phyloP scores from a whole-genome alignment of 179 eudicot genomes.

The Amaranthus tricolor region DNA sequence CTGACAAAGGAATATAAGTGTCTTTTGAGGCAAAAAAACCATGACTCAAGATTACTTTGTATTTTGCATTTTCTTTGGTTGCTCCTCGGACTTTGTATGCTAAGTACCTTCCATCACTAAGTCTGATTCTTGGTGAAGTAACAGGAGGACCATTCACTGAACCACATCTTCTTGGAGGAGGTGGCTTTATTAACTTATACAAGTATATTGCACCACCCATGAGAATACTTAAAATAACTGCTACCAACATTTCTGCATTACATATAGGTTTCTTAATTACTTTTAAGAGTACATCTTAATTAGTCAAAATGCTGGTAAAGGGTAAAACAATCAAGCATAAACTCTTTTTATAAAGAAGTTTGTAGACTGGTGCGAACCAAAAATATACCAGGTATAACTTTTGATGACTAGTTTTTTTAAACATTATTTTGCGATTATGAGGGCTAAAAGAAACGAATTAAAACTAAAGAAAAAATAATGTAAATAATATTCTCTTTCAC shows the following conservation, averaged over 20 bases:
- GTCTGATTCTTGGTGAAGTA: slow-evolving; percentile 52
- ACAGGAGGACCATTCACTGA: slow-evolving; percentile 42
- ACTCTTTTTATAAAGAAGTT: neutral
- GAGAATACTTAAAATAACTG: slow-evolving; percentile 14
- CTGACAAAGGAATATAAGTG: slow-evolving; percentile 41
- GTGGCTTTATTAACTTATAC: slow-evolving; percentile 39
- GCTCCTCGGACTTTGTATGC: slow-evolving; percentile 56
- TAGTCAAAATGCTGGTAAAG: neutral
- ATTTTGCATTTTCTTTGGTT: slow-evolving; percentile 40
- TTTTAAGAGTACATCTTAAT: neutral
- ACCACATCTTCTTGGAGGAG: slow-evolving; percentile 56
- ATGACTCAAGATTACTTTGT: slow-evolving; percentile 53
- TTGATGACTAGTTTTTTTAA: too few species aligned
- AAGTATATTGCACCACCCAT: slow-evolving; percentile 31
- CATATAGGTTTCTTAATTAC: neutral
- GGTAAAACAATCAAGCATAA: neutral
- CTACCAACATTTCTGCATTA: slow-evolving; percentile 29
- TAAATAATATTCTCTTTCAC: too few species aligned
- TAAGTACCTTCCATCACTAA: slow-evolving; percentile 63
- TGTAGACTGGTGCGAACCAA: neutral
- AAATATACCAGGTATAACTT: neutral
- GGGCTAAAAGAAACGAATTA: neutral
- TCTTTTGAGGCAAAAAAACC: slow-evolving; percentile 62
- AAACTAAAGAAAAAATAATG: too few species aligned
- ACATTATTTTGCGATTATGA: neutral